Conservation (phyloP, 108 stramenopile species). For the Nannochloropsis salina region DNA sequence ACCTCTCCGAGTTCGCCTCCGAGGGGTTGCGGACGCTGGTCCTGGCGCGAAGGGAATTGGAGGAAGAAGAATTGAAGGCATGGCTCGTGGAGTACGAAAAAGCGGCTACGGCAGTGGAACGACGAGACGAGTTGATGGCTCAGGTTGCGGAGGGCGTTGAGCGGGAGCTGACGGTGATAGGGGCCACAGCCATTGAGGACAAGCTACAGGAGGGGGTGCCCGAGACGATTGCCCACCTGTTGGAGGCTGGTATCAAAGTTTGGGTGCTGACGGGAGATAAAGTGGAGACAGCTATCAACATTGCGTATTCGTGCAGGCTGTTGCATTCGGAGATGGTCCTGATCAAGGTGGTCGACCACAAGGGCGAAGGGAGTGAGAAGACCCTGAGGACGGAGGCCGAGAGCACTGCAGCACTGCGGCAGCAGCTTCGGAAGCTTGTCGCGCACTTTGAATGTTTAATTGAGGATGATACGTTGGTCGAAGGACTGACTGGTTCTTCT, state of each 20-base stretch:
- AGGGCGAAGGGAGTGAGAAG: constrained; percentile 28
- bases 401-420: not conserved
- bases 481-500: constrained; percentile 20
- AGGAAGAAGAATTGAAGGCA: constrained; percentile 28
- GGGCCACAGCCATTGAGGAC: constrained; percentile 53
- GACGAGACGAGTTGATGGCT: constrained; percentile 34
- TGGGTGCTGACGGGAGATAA: constrained; percentile 63
- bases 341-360: constrained; percentile 62
- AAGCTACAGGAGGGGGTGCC: constrained; percentile 58
- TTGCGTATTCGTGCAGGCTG: constrained; percentile 56
- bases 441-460: constrained; percentile 36
- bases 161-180: constrained; percentile 34
- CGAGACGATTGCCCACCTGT: constrained; percentile 49
- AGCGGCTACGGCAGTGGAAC: constrained; percentile 25
- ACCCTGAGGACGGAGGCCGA: constrained; percentile 15
- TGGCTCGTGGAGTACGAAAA: constrained; percentile 28
- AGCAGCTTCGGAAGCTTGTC: constrained; percentile 30
- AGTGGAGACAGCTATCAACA: constrained; percentile 61
- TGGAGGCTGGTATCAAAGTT: constrained; percentile 55
- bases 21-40: constrained; percentile 61
- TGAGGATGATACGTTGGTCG: constrained; percentile 29
- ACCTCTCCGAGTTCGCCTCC: constrained; percentile 48
- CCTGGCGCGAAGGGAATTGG: constrained; percentile 41
- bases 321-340: constrained; percentile 82
- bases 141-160: constrained; percentile 50